phyloP scores from a whole-genome alignment of 139 green algal species.

The Gonium pectorale region DNA sequence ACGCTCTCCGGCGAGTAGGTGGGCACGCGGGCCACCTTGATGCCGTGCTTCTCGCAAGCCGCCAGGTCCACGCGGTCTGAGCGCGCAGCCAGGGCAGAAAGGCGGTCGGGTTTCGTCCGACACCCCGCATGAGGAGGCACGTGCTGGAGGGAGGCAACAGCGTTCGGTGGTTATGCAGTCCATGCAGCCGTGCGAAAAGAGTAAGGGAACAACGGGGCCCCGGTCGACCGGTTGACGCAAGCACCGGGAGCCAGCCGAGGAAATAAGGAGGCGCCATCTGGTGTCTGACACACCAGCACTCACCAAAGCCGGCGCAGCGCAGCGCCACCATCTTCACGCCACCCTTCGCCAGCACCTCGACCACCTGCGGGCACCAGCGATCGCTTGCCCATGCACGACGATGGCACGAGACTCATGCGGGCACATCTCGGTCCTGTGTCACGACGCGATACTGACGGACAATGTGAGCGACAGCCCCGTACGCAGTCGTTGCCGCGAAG shows the following conservation, averaged over 20 bases:
- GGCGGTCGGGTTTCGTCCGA: background rate
- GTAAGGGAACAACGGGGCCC: no score
- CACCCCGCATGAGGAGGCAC: background rate
- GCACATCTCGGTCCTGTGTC: no score
- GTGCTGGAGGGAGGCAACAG: background rate
- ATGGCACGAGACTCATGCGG: no score
- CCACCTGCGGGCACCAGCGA: constrained; percentile 58
- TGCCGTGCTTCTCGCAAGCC: constrained; percentile 53
- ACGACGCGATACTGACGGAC: no score
- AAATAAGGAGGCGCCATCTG: background rate
- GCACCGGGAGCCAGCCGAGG: no score
- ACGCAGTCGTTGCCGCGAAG: no score
- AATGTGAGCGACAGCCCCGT: no score
- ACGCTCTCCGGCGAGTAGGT: constrained; percentile 81
- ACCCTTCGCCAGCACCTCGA: constrained; percentile 62
- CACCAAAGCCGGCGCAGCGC: constrained; percentile 80
- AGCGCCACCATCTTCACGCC: constrained; percentile 79
- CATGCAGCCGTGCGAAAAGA: no score
- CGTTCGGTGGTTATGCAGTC: no score
- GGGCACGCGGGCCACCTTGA: constrained; percentile 79
- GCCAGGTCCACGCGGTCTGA: constrained; percentile 74
- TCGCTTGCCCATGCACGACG: no score
- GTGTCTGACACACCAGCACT: background rate
- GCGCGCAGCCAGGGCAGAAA: background rate
- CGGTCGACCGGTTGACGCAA: no score